These are phyloP conservation scores for Xylaria bambusicola DNA, from an alignment of 495 filamentous ascomycete genomes.

Conservation along the genomic window DNA sequence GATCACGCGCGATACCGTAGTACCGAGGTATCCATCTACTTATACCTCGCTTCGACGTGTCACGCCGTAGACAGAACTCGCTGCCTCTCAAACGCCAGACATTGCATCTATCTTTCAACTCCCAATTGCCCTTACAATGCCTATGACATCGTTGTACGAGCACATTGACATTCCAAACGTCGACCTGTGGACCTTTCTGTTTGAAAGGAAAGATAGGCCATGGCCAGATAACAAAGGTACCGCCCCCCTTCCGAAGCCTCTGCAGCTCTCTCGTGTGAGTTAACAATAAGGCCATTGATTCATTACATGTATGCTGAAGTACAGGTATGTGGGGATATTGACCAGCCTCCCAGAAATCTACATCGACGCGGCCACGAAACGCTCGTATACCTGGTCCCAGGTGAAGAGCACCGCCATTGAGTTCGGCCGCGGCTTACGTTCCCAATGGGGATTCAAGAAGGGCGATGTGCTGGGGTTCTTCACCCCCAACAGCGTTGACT, in stretches of 20 bases:
- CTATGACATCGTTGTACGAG: slow-evolving; percentile 57
- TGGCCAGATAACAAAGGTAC: slow-evolving; percentile 70
- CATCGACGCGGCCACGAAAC: slow-evolving; percentile 70
- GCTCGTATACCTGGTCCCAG: slow-evolving; percentile 73
- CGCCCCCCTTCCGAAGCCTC: background rate
- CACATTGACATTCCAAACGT: slow-evolving; percentile 62
- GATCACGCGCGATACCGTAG: too few relatives aligned
- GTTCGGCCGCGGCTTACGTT: slow-evolving; percentile 78
- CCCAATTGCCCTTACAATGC: slow-evolving; percentile 45
- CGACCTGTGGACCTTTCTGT: slow-evolving; percentile 77
- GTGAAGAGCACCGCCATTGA: slow-evolving; percentile 64
- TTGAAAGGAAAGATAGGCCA: slow-evolving; percentile 68
- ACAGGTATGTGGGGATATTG: background rate
- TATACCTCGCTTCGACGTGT: too few relatives aligned
- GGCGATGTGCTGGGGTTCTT: slow-evolving; percentile 74
- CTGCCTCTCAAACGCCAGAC: background rate
- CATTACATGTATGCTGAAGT: background rate
- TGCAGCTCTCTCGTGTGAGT: too few relatives aligned
- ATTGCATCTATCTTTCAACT: background rate
- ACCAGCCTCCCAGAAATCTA: slow-evolving; percentile 64
- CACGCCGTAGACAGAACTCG: too few relatives aligned
- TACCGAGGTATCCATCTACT: too few relatives aligned
- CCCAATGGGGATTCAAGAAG: slow-evolving; percentile 72
- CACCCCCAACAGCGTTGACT: slow-evolving; percentile 77
- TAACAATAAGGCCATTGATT: background rate